Evolutionary conservation across 805 yeast species (phyloP), one percentile per base, ranked within the genome.

Genomic region (Myxozyma nipponensis): DNA sequence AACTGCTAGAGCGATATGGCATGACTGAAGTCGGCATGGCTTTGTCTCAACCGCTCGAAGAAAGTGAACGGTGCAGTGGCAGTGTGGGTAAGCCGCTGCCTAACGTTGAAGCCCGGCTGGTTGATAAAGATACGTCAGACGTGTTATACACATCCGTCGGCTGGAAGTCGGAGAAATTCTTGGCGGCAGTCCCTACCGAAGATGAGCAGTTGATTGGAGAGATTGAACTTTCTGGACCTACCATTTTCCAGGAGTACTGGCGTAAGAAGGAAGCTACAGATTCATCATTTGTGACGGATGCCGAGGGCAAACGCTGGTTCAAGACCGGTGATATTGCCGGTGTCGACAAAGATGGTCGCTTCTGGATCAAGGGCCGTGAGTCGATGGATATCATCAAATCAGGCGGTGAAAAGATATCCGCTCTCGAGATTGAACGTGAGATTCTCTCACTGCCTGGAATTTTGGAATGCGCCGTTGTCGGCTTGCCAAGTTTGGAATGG

Each of bases 271-370:
- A 74, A 44, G 81, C 77, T 41, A 77, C 81, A 2, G 63, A 49
- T 4, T 72, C 72, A 56, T 68, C 73, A 1, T 67, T 79, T 47
- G 73, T 69, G 42, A 64, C 71, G 17, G 77, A 73, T 23, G 46
- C 28, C 7, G 39, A 30, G 21, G 62, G 63, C 17, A 28, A 37
- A 4, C 58, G 70, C 7, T 80, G 83, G 81, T 78, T 78, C 64
- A 64, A 68, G 39, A 78, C 84, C 3, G 84, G 84, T 25, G 84
- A 79, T 60, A 73, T 80, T 60, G 83, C 78, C 10, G 63, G 67
- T 15, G 66, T 78, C 37, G 72, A 72, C 28, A 54, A 55, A 1
- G 61, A 63, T 1, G 82, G 84, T 2, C 68, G 76, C 46, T 63
- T 80, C 39, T 69, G 65, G 56, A 79, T 81, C 49, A 72, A 62